Percentiles rank a stretch among this genome's conserved stretches.
Conservation (phyloP, 352 stramenopile species). For the Phytophthora kernoviae region DNA sequence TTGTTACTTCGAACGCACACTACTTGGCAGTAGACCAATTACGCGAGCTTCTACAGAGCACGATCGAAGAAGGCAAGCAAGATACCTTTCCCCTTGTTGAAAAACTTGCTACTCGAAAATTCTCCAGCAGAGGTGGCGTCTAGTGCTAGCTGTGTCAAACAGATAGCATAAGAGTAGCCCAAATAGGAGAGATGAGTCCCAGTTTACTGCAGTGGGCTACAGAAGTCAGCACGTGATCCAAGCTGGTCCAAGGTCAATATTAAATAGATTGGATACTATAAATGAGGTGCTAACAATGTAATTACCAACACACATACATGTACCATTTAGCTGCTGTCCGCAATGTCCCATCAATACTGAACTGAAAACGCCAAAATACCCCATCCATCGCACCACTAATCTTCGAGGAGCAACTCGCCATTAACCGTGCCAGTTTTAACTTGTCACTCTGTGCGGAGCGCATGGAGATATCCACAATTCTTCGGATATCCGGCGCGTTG, state of each 20-base stretch:
- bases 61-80: slow-evolving; percentile 3
- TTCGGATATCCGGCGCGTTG: not conserved
- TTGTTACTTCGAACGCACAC: not conserved
- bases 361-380: not conserved
- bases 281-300: no score
- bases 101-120: slow-evolving; percentile 8
- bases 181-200: no score
- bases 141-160: no score
- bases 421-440: slow-evolving; percentile 10
- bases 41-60: slow-evolving; percentile 3
- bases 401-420: slow-evolving; percentile 12
- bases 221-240: no score
- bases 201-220: no score
- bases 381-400: not conserved
- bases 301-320: no score
- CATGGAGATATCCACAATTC: slow-evolving; percentile 7
- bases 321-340: no score
- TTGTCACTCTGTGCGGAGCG: slow-evolving; percentile 5
- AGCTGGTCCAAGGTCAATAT: no score
- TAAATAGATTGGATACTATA: no score
- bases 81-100: not conserved
- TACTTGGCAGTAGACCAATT: slow-evolving; percentile 3
- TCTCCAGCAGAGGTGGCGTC: not conserved
- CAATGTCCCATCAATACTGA: no score
- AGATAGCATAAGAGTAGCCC: no score